Evolutionary conservation across 2,329 filamentous ascomycete species (phyloP).

Genomic region (Microdochium nivale): DNA sequence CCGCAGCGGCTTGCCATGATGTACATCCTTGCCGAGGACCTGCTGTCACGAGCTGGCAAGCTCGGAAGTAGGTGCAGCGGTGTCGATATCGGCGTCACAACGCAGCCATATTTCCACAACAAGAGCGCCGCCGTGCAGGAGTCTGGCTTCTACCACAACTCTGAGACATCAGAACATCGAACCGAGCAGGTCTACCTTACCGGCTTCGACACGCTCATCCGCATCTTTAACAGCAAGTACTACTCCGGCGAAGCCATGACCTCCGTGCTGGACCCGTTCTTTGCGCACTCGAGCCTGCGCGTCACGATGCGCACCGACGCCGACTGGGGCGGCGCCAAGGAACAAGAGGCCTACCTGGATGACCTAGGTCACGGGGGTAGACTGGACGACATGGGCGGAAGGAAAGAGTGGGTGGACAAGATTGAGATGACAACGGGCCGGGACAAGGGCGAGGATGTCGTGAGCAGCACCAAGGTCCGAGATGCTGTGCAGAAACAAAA

Average conservation of each 20-base stretch:
- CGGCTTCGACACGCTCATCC: constrained; percentile 68
- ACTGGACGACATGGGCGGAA: constrained; percentile 44
- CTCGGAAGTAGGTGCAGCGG: constrained; percentile 7
- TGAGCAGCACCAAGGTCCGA: constrained; percentile 57
- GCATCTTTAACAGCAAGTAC: constrained; percentile 67
- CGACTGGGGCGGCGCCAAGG: constrained; percentile 47
- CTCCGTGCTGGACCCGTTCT: constrained; percentile 51
- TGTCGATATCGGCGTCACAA: constrained; percentile 63
- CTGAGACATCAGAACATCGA: neutral
- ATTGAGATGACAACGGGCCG: constrained; percentile 50
- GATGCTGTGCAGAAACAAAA: constrained; percentile 40
- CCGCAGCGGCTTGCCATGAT: constrained; percentile 63
- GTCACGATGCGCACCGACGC: constrained; percentile 56
- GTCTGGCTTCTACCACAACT: constrained; percentile 30
- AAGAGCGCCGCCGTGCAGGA: constrained; percentile 54
- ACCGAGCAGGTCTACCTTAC: constrained; percentile 58
- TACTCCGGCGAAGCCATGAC: constrained; percentile 45
- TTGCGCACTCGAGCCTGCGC: constrained; percentile 50
- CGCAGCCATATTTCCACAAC: constrained; percentile 64
- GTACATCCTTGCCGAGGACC: constrained; percentile 54
- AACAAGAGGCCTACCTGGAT: constrained; percentile 46
- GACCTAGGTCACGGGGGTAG: constrained; percentile 33
- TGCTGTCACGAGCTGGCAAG: constrained; percentile 19
- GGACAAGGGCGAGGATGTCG: constrained; percentile 28
- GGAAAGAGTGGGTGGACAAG: constrained; percentile 46